These are phyloP conservation scores for Dryas octopetala DNA, from an alignment of 306 rosid species.

Conservation along the genomic window DNA sequence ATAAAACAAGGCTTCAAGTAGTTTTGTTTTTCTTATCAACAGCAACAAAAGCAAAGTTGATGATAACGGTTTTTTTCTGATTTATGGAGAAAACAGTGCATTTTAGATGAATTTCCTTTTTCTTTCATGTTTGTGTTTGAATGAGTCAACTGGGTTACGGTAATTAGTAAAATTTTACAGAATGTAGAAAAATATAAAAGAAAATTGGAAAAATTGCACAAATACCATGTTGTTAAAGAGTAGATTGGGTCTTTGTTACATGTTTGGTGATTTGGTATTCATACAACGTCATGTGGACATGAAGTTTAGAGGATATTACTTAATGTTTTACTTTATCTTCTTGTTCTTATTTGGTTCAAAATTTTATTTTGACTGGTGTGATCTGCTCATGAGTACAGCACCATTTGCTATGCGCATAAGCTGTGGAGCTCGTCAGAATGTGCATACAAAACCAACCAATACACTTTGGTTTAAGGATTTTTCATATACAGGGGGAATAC, in stretches of 20 bases:
- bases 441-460: conserved; percentile 64
- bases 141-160: background rate
- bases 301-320: background rate
- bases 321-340: conserved; percentile 1
- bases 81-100: background rate
- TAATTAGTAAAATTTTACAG: background rate
- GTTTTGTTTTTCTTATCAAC: background rate
- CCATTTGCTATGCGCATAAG: conserved; percentile 87
- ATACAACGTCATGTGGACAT: background rate
- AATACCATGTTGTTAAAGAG: background rate
- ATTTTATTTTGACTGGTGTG: conserved; percentile 19
- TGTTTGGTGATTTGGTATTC: background rate
- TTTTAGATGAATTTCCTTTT: background rate
- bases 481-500: conserved; percentile 87
- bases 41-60: background rate
- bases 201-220: too few relatives aligned
- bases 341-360: conserved; percentile 1
- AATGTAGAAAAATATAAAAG: too few relatives aligned
- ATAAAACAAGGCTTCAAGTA: background rate
- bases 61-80: background rate
- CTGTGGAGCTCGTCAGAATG: conserved; percentile 80
- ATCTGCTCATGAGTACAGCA: conserved; percentile 40
- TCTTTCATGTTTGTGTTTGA: background rate
- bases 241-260: background rate
- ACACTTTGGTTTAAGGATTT: conserved; percentile 87